A percentile compares a stretch with the other conserved stretches of the same genome.
Conservation (phyloP, 345 rosid species). For the Anastatica hierochuntica region DNA sequence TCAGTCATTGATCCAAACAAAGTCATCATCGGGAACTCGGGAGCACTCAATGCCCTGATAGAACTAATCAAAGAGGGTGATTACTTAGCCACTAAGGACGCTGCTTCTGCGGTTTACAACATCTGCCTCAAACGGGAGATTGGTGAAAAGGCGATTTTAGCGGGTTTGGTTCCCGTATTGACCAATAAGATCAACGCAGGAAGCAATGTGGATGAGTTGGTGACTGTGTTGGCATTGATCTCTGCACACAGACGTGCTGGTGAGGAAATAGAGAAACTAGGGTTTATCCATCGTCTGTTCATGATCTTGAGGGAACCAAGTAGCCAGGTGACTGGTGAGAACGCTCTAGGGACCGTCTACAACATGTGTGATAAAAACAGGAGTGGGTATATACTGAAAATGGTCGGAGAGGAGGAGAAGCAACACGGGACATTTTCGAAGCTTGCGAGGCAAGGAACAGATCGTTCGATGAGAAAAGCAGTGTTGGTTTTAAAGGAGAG, state of each 20-base stretch:
- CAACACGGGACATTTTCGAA: conserved; percentile 31
- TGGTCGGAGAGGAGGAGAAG: conserved; percentile 30
- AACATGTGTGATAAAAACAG: conserved; percentile 28
- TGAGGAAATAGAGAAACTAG: conserved; percentile 31
- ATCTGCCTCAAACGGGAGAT: conserved; percentile 30
- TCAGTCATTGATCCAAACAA: conserved; percentile 22
- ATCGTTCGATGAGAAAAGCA: conserved; percentile 52
- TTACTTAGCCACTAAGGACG: conserved; percentile 30
- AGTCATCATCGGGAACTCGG: conserved; percentile 37
- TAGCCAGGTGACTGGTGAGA: conserved; percentile 31
- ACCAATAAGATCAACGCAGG: conserved; percentile 28
- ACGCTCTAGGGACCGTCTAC: conserved; percentile 36
- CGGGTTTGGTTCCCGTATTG: conserved; percentile 33
- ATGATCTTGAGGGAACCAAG: conserved; percentile 32
- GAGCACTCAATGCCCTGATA: conserved; percentile 40
- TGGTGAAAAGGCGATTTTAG: conserved; percentile 27
- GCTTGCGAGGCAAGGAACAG: conserved; percentile 32
- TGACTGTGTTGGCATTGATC: conserved; percentile 35
- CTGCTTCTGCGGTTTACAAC: conserved; percentile 38
- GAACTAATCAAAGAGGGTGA: conserved; percentile 38
- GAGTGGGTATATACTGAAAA: conserved; percentile 13
- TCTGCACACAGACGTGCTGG: conserved; percentile 30
- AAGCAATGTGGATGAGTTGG: conserved; percentile 36
- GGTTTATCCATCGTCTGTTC: conserved; percentile 37
- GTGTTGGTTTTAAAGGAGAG: conserved; percentile 30